Base-by-base conservation (phyloP, 441 rosid genomes). In the Gossypium aridum region DNA sequence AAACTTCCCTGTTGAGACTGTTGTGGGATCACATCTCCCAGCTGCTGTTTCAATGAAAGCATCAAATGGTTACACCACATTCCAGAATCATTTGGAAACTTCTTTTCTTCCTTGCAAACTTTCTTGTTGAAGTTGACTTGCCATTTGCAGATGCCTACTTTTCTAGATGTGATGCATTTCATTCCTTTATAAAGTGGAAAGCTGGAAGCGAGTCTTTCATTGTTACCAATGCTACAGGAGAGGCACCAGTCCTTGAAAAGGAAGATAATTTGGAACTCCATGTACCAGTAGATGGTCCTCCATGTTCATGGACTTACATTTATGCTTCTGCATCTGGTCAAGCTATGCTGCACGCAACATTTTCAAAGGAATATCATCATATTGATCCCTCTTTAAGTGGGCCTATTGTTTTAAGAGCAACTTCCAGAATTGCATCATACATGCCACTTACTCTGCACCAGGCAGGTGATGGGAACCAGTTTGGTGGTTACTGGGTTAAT, bases 401-500 rank as follows among this genome's bases (percentile, higher is more conserved):
- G 60, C 87, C 85, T 55, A 68, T 81, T 68, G 80, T 86, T 77
- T 80, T 93, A 80, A 89, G 90, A 85, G 91, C 98, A 73, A 85
- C 94, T 78, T 85, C 81, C 73, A 85, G 81, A 54, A 87, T 96
- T 73, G 98, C 97, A 61, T 91, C 97, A 45, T 90, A 93, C 84
- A 87, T 78, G 73, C 98, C 97, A 25, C 93, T 96, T 60, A 66
- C 78, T 76, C 78, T 93, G 78, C 82, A 76, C 78, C 98, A 89
- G 84, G 85, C 80, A 2, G 85, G 90, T 74, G 92, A 96, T 73
- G 99, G 98, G 61, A 93, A 85, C 80, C 91, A 73, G 60, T 91
- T 85, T 89, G 99, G 99, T 72, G 99, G 99, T 49, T 93, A 93
- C 81, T 88, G 94, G 94, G 82, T 83, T 39, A 87, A 89, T 85